Conservation (phyloP, 1,284 basidiomycete species). For the Exobasidium rhododendri region DNA sequence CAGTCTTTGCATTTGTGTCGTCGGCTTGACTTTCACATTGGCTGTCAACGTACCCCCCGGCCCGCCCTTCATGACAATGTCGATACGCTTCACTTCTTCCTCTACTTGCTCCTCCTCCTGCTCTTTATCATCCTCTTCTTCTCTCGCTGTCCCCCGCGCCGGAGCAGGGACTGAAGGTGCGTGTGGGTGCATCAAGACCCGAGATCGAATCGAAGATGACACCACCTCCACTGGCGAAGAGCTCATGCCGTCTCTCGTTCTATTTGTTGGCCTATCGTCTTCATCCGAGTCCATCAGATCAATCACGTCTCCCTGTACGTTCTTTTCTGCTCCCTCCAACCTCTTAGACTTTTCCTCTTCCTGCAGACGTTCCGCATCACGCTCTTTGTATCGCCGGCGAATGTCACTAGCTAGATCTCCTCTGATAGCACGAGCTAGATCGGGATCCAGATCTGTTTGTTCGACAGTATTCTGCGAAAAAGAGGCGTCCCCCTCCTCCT, state of each 20-base stretch:
- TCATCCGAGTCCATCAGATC: neutral
- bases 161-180: neutral
- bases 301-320: neutral
- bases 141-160: neutral
- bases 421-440: neutral
- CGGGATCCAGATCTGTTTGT: neutral
- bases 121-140: neutral
- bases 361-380: neutral
- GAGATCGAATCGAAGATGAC: neutral
- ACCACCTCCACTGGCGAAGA: neutral
- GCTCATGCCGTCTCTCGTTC: neutral
- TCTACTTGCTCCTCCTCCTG: neutral
- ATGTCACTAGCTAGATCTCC: neutral
- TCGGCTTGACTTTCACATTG: neutral
- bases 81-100: neutral
- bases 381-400: neutral
- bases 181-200: neutral
- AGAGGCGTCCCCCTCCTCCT: neutral
- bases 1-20: neutral
- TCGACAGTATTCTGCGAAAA: neutral
- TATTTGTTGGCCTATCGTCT: neutral
- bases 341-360: neutral
- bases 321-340: neutral
- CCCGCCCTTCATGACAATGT: neutral
- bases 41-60: neutral